Conservation (phyloP, 192 early-diverging fungal genomes). For the Rhizoclosmatium globosum region DNA sequence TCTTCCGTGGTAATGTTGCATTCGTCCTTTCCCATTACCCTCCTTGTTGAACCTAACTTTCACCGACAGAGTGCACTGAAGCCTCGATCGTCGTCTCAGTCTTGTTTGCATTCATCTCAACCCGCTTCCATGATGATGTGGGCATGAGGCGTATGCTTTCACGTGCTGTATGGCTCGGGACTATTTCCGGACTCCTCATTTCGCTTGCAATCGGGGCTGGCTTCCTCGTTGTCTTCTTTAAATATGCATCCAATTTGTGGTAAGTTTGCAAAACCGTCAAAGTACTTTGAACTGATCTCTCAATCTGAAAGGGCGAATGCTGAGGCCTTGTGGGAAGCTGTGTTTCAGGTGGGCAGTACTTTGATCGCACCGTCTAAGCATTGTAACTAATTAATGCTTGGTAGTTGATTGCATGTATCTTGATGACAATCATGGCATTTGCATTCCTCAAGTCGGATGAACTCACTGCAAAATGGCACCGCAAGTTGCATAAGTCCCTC, state of each 20-base stretch:
- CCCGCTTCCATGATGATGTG: background rate
- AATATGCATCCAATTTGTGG: slow-evolving; percentile 54
- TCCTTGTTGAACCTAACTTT: background rate
- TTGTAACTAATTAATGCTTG: too few relatives aligned
- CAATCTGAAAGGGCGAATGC: slow-evolving; percentile 14
- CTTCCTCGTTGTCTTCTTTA: slow-evolving; percentile 84
- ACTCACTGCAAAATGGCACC: slow-evolving; percentile 82
- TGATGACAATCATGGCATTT: slow-evolving; percentile 84
- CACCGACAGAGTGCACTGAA: slow-evolving; percentile 60
- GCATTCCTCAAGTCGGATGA: slow-evolving; percentile 79
- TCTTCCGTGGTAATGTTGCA: slow-evolving; percentile 43
- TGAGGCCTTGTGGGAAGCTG: slow-evolving; percentile 80
- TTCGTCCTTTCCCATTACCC: background rate
- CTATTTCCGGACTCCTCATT: slow-evolving; percentile 69
- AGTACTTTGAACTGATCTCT: background rate
- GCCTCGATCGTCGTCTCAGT: slow-evolving; percentile 88
- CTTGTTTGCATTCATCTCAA: slow-evolving; percentile 72
- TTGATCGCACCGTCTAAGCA: too few relatives aligned
- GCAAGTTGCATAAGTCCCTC: slow-evolving; percentile 63
- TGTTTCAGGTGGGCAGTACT: slow-evolving; percentile 58
- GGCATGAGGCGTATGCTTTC: background rate
- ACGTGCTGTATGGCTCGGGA: slow-evolving; percentile 76
- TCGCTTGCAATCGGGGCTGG: slow-evolving; percentile 74
- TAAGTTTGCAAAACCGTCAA: slow-evolving; percentile 1
- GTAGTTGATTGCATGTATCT: slow-evolving; percentile 71